Percentiles rank a stretch among this genome's conserved stretches.
phyloP scores from a whole-genome alignment of 306 rosid species.

The Glycine tomentella region DNA sequence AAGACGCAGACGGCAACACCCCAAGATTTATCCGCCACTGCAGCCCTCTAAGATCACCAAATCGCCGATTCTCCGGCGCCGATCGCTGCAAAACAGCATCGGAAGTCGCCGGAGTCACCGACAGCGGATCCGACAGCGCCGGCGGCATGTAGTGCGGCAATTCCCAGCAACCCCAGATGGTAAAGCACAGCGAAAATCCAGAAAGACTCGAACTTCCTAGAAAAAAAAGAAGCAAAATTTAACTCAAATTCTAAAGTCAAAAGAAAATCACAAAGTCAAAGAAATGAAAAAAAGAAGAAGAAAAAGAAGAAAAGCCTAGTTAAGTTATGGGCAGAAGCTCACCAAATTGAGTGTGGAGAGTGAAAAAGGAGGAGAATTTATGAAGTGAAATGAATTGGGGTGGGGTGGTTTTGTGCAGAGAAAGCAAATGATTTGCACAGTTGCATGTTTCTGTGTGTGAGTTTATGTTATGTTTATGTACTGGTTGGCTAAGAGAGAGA shows the following conservation, averaged over 20 bases:
- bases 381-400: not conserved
- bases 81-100: constrained; percentile 53
- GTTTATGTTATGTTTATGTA: not conserved
- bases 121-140: constrained; percentile 60
- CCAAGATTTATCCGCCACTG: constrained; percentile 97
- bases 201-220: constrained; percentile 4
- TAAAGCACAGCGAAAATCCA: constrained; percentile 22
- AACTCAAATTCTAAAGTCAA: constrained; percentile 20
- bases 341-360: constrained; percentile 12
- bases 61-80: constrained; percentile 58
- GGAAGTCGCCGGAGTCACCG: constrained; percentile 49
- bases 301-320: constrained; percentile 16
- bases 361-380: not conserved
- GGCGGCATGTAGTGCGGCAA: constrained; percentile 60
- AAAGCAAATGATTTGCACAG: constrained; percentile 6
- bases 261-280: not conserved
- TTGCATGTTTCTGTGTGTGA: not conserved
- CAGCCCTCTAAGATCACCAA: constrained; percentile 78
- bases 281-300: too few species aligned
- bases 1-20: constrained; percentile 71
- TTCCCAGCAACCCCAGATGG: constrained; percentile 39
- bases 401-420: not conserved
- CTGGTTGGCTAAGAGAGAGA: not conserved
- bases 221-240: constrained; percentile 5
- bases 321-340: not conserved